Conservation (phyloP, 495 filamentous ascomycete genomes). For the Penicillium verhagenii region DNA sequence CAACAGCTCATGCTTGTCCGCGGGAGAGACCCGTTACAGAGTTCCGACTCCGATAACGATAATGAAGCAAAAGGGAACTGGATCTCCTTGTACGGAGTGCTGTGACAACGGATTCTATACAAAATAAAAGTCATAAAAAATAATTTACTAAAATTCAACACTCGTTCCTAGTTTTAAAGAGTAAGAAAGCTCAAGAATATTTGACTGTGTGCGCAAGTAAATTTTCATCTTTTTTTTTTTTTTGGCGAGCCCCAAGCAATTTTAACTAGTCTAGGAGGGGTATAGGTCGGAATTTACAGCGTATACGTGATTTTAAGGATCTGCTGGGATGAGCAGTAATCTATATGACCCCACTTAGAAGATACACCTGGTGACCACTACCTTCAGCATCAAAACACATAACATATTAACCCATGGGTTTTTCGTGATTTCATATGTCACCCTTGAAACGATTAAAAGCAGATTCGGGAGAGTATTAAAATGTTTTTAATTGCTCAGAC, state of each 20-base stretch:
- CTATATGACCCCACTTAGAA: not conserved
- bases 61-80: too few species aligned
- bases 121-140: too few species aligned
- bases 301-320: not conserved
- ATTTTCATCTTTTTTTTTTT: too few species aligned
- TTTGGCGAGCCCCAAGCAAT: not conserved
- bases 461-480: not conserved
- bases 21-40: slow-evolving; percentile 3
- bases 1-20: slow-evolving; percentile 8
- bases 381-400: too few species aligned
- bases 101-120: too few species aligned
- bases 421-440: too few species aligned
- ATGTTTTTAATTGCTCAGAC: slow-evolving; percentile 4
- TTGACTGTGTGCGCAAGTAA: not conserved
- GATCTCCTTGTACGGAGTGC: too few species aligned
- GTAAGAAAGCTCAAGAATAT: not conserved
- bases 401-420: too few species aligned
- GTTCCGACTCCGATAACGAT: not conserved
- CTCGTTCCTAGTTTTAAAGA: too few species aligned
- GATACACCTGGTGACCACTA: too few species aligned
- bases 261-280: not conserved
- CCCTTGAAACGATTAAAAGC: not conserved
- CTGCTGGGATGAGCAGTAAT: not conserved
- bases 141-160: too few species aligned
- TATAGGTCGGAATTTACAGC: not conserved